Evolutionary conservation across 163 green algal species (phyloP).

Genomic region (Prototheca stagnorum): DNA sequence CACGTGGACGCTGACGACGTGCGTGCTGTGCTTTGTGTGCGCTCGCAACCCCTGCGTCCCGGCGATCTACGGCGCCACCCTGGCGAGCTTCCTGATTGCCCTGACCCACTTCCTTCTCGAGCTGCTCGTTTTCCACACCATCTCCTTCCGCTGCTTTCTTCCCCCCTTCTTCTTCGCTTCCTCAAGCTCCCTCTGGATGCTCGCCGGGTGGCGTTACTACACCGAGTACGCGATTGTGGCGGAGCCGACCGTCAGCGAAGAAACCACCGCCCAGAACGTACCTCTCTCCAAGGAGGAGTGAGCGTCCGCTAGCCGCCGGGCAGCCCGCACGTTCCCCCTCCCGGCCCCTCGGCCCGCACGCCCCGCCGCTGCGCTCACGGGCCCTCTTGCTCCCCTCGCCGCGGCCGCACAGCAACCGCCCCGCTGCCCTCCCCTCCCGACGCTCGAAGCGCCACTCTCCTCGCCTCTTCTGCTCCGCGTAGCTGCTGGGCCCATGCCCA

Average conservation of each 20-base stretch:
- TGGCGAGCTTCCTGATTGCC: constrained; percentile 55
- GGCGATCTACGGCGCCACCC: constrained; percentile 55
- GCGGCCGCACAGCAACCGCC: too few relatives aligned
- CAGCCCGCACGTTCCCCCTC: too few relatives aligned
- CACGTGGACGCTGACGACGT: constrained; percentile 59
- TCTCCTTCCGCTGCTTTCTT: constrained; percentile 28
- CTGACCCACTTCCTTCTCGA: constrained; percentile 54
- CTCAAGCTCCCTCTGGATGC: constrained; percentile 59
- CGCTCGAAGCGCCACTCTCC: too few relatives aligned
- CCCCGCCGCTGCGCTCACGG: too few relatives aligned
- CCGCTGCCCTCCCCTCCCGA: too few relatives aligned
- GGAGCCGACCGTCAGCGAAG: constrained; percentile 1
- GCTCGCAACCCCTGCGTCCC: constrained; percentile 42
- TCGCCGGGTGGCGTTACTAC: constrained; percentile 63
- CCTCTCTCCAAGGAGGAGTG: not conserved
- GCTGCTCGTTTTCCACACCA: constrained; percentile 48
- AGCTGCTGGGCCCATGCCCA: too few relatives aligned
- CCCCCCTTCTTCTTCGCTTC: constrained; percentile 48
- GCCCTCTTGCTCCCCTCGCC: too few relatives aligned
- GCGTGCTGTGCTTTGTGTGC: constrained; percentile 58
- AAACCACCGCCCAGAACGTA: not conserved
- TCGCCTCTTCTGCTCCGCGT: too few relatives aligned
- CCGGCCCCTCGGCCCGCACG: too few relatives aligned
- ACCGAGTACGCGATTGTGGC: constrained; percentile 13
- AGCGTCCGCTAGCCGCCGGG: too few relatives aligned